These are phyloP conservation scores for Cucumis variabilis DNA, from an alignment of 331 rosid species.

Conservation along the genomic window DNA sequence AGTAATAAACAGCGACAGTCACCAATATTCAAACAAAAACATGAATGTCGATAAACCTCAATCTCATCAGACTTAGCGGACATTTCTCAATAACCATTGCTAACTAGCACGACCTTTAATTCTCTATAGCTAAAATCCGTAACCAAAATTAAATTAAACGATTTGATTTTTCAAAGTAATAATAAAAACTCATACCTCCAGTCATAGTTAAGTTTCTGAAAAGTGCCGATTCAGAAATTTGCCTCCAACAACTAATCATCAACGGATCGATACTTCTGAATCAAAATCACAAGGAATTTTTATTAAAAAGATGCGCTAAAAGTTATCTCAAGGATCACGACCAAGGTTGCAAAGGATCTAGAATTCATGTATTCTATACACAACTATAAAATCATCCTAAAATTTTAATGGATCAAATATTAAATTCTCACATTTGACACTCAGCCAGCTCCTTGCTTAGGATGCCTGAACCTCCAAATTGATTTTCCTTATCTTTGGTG, in stretches of 20 bases:
- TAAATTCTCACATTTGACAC: no score
- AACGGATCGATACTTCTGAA: not conserved
- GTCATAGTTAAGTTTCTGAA: no score
- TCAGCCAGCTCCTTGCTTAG: no score
- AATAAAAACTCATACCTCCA: conserved; percentile 19
- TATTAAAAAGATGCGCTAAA: no score
- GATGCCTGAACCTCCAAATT: no score
- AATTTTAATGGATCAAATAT: no score
- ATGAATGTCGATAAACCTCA: not conserved
- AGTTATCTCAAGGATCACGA: no score
- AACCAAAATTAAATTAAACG: not conserved
- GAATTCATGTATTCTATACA: no score
- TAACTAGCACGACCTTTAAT: not conserved
- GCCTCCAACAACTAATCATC: not conserved
- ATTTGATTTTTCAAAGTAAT: not conserved
- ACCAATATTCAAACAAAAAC: not conserved
- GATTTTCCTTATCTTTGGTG: no score
- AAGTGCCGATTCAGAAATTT: not conserved
- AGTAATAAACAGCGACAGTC: not conserved
- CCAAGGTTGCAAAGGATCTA: no score
- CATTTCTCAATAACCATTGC: not conserved
- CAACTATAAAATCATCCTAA: no score
- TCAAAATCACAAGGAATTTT: no score
- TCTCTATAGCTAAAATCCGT: not conserved
- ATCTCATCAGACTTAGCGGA: not conserved